Conservation (phyloP, 2,329 filamentous ascomycete species). For the Diaporthe caulivora region DNA sequence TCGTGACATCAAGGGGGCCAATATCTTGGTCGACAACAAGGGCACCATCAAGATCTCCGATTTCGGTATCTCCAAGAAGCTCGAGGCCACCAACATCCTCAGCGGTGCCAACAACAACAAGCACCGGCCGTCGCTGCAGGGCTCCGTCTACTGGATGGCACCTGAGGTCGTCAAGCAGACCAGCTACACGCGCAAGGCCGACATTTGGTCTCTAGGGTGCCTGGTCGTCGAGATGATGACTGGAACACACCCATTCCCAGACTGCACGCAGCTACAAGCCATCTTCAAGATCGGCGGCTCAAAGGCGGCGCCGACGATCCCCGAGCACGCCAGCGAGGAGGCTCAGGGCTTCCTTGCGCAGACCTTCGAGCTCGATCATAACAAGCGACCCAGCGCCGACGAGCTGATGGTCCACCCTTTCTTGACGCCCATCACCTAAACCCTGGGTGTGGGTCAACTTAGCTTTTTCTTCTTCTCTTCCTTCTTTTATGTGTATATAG, state of each 20-base stretch:
- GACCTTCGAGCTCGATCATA: slow-evolving; percentile 97
- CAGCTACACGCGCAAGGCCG: slow-evolving; percentile 96
- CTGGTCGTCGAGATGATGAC: slow-evolving; percentile 99
- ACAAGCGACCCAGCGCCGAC: slow-evolving; percentile 90
- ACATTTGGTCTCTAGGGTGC: slow-evolving; percentile 98
- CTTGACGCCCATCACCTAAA: slow-evolving; percentile 76
- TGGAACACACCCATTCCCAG: slow-evolving; percentile 93
- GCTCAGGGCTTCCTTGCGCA: slow-evolving; percentile 85
- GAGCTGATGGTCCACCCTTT: slow-evolving; percentile 89
- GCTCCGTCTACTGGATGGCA: slow-evolving; percentile 99
- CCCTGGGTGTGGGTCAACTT: not conserved
- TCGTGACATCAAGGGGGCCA: slow-evolving; percentile 98
- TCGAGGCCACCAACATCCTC: slow-evolving; percentile 90
- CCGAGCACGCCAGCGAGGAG: slow-evolving; percentile 86
- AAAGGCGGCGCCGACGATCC: slow-evolving; percentile 88
- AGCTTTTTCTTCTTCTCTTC: not conserved
- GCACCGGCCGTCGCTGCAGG: slow-evolving; percentile 85
- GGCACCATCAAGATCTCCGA: slow-evolving; percentile 99
- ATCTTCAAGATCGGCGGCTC: slow-evolving; percentile 98
- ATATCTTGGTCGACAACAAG: slow-evolving; percentile 98
- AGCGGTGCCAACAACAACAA: slow-evolving; percentile 76
- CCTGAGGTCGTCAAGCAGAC: slow-evolving; percentile 98
- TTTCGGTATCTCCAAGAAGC: slow-evolving; percentile 98
- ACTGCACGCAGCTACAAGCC: slow-evolving; percentile 95
- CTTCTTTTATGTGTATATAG: slow-evolving; percentile 35